Evolutionary conservation across 108 stramenopile species (phyloP), one percentile per base, ranked within the genome.

Genomic region (Cylindrotheca closterium): DNA sequence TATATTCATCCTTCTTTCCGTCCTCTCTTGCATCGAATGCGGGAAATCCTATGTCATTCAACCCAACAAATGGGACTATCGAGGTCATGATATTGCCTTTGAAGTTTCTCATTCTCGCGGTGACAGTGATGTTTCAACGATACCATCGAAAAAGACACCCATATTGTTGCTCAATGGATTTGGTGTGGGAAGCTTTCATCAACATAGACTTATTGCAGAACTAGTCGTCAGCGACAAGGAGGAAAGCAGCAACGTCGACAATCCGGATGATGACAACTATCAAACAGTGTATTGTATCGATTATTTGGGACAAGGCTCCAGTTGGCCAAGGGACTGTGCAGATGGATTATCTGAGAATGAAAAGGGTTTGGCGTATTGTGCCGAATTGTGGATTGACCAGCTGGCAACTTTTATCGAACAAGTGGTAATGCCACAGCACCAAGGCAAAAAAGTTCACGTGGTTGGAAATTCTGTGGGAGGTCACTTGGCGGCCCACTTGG

Each of bases 171-270:
- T 84, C 52, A 93, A 93, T 76, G 93, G 93, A 23, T 94, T 94
- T 57, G 93, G 92, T 23, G 93, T 94, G 1, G 93, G 89, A n/a
- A 76, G 83, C 30, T 91, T 89, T 62, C 93, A 94, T 67, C 93
- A 94, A 54, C 82, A 91, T 62, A 70, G 88, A n/a, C 65, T 94
- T n/a, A 82, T 91, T 60, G 71, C 63, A 49, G 54, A 70, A 30
- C 48, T 88, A 18, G 33, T 84, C 0, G 7, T 46, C 0, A 15
- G 45, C 5, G 50, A 65, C 30, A 48, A 28, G 18, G 61, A 63
- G 4, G 47, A 29, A 42, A 52, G 45, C 22, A 52, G 34, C 48
- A n/a, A n/a, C n/a, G n/a, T n/a, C n/a, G n/a, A n/a, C n/a, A n/a
- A n/a, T n/a, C n/a, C n/a, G n/a, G n/a, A n/a, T n/a, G 55, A 61